A percentile compares a stretch with the other conserved stretches of the same genome.
Evolutionary conservation across 2,329 filamentous ascomycete genomes (phyloP).

Genomic region (Fusarium palustre): DNA sequence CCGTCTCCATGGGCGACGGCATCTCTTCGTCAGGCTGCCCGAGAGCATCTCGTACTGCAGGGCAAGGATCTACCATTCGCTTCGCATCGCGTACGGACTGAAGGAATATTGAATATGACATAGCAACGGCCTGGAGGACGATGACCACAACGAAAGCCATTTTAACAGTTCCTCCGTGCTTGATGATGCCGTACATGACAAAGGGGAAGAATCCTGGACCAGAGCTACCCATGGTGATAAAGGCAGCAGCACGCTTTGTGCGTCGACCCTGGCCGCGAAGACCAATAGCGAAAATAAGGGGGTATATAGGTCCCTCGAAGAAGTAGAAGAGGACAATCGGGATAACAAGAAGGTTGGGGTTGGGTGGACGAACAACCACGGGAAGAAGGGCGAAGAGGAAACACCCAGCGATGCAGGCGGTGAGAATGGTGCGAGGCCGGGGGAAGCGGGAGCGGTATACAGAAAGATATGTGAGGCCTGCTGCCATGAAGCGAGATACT

Average conservation of each 20-base stretch:
- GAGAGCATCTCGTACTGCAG: conserved; percentile 38
- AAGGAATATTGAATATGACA: conserved; percentile 64
- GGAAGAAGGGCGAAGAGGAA: conserved; percentile 66
- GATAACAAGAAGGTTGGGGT: conserved; percentile 64
- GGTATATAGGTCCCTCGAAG: conserved; percentile 85
- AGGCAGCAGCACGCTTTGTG: conserved; percentile 82
- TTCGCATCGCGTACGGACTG: conserved; percentile 60
- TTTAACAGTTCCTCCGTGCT: conserved; percentile 69
- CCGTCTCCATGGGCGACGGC: conserved; percentile 33
- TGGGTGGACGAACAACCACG: conserved; percentile 57
- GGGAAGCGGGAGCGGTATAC: conserved; percentile 63
- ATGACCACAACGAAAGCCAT: conserved; percentile 74
- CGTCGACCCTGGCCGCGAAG: conserved; percentile 83
- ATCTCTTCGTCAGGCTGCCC: conserved; percentile 39
- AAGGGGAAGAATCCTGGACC: conserved; percentile 82
- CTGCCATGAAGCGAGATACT: conserved; percentile 76
- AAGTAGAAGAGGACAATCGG: conserved; percentile 79
- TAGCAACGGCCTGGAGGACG: conserved; percentile 59
- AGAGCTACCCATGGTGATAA: conserved; percentile 79
- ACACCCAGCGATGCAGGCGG: conserved; percentile 70
- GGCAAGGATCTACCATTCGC: conserved; percentile 55
- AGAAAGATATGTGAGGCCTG: conserved; percentile 70
- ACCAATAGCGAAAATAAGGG: conserved; percentile 82
- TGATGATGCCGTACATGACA: conserved; percentile 75
- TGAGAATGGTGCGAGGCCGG: conserved; percentile 76